phyloP scores from a whole-genome alignment of 176 grass and related monocot genomes.

The Metroxylon sagu region DNA sequence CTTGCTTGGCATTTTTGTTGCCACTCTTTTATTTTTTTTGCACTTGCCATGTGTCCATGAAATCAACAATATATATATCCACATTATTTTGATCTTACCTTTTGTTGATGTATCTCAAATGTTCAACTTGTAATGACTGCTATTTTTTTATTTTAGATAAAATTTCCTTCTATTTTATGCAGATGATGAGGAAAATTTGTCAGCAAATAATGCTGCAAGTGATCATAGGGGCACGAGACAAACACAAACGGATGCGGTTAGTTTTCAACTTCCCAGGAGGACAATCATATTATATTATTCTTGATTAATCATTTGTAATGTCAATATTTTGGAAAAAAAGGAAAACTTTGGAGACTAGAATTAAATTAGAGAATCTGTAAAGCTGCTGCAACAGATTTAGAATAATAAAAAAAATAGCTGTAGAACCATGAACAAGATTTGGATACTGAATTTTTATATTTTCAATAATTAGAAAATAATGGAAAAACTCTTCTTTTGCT shows the following conservation, averaged over 20 bases:
- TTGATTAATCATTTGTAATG: background rate
- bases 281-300: background rate
- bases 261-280: background rate
- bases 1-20: too few relatives aligned
- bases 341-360: too few relatives aligned
- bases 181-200: slow-evolving; percentile 46
- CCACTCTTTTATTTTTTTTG: too few relatives aligned
- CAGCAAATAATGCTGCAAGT: slow-evolving; percentile 8
- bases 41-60: too few relatives aligned
- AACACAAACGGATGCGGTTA: slow-evolving; percentile 23
- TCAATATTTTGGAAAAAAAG: background rate
- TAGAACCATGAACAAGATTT: too few relatives aligned
- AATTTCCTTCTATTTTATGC: background rate
- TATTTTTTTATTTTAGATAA: slow-evolving; percentile 9
- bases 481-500: too few relatives aligned
- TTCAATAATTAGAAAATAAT: too few relatives aligned
- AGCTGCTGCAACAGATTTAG: too few relatives aligned
- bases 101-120: background rate
- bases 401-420: too few relatives aligned
- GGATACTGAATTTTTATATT: too few relatives aligned
- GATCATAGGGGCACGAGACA: slow-evolving; percentile 14
- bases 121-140: background rate
- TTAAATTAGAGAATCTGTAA: too few relatives aligned
- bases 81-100: background rate
- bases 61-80: background rate